Evolutionary conservation across 2,329 filamentous ascomycete genomes (phyloP).

Genomic region (Diplocarpon rosae): DNA sequence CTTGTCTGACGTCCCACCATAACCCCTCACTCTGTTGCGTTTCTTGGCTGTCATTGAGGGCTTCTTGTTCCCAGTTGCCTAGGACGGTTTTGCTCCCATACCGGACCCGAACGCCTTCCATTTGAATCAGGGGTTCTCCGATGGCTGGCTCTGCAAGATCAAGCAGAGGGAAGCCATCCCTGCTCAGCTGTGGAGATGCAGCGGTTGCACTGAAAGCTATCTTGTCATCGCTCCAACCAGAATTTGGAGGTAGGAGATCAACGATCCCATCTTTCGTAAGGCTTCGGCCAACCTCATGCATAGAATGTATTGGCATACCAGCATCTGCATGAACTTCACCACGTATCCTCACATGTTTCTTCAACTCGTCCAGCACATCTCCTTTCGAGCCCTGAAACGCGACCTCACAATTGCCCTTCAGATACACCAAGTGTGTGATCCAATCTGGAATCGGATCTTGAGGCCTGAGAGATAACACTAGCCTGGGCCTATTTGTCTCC

Average conservation of each 20-base stretch:
- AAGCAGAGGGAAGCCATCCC: constrained; percentile 20
- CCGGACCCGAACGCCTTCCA: constrained; percentile 71
- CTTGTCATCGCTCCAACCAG: background rate
- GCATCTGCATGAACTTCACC: constrained; percentile 7
- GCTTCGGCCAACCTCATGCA: constrained; percentile 21
- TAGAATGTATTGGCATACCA: constrained; percentile 16
- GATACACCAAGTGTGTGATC: constrained; percentile 73
- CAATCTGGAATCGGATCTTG: constrained; percentile 83
- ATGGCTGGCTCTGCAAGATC: constrained; percentile 20
- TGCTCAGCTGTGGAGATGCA: constrained; percentile 4
- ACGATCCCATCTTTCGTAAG: constrained; percentile 23
- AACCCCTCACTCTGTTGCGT: constrained; percentile 46
- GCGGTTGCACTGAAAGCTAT: background rate
- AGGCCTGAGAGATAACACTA: constrained; percentile 69
- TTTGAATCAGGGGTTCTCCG: constrained; percentile 70
- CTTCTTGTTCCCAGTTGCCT: constrained; percentile 63
- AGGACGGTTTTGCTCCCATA: constrained; percentile 72
- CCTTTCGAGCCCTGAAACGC: constrained; percentile 54
- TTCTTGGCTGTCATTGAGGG: constrained; percentile 30
- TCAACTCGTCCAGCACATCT: constrained; percentile 45
- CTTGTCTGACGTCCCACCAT: constrained; percentile 71
- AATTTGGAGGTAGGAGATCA: constrained; percentile 1
- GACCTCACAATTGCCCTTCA: constrained; percentile 57
- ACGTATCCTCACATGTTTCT: constrained; percentile 33
- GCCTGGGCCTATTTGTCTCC: constrained; percentile 51